Evolutionary conservation across 1,284 basidiomycete species (phyloP).

Genomic region (Papiliotrema nemorosa): DNA sequence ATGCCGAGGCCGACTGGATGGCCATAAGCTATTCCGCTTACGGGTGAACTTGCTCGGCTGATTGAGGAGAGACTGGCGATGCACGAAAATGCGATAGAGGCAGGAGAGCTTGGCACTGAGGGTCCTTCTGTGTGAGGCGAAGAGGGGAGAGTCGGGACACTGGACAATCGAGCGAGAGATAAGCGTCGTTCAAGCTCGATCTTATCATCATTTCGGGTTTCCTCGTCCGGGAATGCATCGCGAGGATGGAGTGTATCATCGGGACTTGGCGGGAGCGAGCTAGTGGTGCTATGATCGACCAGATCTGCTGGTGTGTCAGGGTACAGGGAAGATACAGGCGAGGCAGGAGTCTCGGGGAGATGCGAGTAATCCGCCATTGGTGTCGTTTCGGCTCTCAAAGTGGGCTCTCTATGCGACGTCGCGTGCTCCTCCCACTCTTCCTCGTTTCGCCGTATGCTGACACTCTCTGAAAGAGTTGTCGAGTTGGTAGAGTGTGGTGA

Average conservation of each 20-base stretch:
- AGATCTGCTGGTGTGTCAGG: background rate
- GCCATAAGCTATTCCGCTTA: background rate
- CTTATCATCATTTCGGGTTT: background rate
- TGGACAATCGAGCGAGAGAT: background rate
- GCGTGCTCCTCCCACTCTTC: too few relatives aligned
- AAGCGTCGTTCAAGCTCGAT: background rate
- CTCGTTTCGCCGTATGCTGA: background rate
- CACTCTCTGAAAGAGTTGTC: background rate
- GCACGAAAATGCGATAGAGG: conserved; percentile 8
- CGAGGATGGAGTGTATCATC: conserved; percentile 6
- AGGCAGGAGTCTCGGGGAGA: background rate
- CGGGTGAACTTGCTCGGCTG: conserved; percentile 17
- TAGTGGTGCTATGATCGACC: background rate
- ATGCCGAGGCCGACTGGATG: background rate
- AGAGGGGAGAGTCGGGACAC: background rate
- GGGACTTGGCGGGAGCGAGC: conserved; percentile 1
- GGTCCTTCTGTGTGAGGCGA: background rate
- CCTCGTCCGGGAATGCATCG: background rate
- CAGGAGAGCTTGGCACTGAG: conserved; percentile 9
- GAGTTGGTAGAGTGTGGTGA: background rate
- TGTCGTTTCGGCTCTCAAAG: background rate
- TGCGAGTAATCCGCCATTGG: background rate
- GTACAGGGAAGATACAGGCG: background rate
- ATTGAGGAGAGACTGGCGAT: conserved; percentile 28
- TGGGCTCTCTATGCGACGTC: background rate